Evolutionary conservation across 257 asterid genomes (phyloP), one percentile per base, ranked within the genome.

Genomic region (Lycium barbarum): DNA sequence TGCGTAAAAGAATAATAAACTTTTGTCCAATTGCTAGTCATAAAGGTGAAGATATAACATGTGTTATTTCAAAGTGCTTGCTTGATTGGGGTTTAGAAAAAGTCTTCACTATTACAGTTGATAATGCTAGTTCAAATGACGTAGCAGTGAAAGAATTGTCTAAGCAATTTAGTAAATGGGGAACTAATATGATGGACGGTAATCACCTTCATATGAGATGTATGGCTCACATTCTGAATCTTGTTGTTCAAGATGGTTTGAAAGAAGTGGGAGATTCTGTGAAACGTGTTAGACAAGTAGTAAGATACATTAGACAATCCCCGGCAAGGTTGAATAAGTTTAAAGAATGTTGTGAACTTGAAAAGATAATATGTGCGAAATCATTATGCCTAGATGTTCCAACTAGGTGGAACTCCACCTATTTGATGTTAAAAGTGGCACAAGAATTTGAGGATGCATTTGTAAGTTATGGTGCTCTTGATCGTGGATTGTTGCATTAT

Each of bases 231-330:
- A 54, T 79, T 4, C 54, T 66, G 2, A 79, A 85, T 66, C 70
- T 85, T 22, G 7, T 79, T 61, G 72, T 67, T 9, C 5, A 2
- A 2, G 63, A 79, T 53, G 84, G 38, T 0, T 13, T 85, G 43
- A 70, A 68, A n/a, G 53, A 43, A 13, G 36, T 49, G 26, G 13
- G 10, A 11, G 14, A 17, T 49, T 47, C 10, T 18, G 3, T 84
- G 9, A 7, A n/a, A 2, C 9, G 7, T 38, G 72, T 65, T n/a
- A 84, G 80, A 7, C 4, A 3, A 40, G 10, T 10, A 2, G 43
- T 85, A 3, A 81, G 33, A 47, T 80, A 85, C 68, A 81, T 85
- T 22, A 85, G 57, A 10, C 78, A 85, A 70, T 85, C 85, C 3
- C 66, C 36, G 0, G 14, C 43, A 0, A 81, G 82, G 11, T 35